phyloP scores from a whole-genome alignment of 768 basidiomycete genomes.

The Tephrocybe sp. region DNA sequence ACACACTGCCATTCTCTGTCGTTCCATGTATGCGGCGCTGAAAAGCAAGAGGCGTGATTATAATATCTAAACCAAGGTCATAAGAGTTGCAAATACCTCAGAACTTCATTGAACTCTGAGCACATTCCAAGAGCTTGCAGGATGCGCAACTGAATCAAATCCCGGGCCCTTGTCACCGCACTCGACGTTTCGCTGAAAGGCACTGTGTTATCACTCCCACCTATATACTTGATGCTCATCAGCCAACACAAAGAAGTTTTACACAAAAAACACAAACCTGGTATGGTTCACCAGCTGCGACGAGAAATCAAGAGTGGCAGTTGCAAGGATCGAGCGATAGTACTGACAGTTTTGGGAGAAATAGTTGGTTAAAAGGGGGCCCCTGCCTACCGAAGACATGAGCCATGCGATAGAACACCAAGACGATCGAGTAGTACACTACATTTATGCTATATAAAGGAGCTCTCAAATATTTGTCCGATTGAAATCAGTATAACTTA shows the following conservation, averaged over 20 bases:
- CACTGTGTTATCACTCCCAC: slow-evolving; percentile 71
- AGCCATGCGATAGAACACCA: neutral
- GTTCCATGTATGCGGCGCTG: slow-evolving; percentile 82
- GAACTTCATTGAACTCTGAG: slow-evolving; percentile 70
- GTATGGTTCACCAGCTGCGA: slow-evolving; percentile 76
- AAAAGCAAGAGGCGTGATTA: neutral
- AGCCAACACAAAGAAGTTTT: neutral
- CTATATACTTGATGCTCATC: slow-evolving; percentile 59
- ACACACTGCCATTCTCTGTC: slow-evolving; percentile 79
- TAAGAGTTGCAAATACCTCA: slow-evolving; percentile 41
- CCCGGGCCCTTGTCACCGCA: slow-evolving; percentile 58
- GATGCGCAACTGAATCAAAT: slow-evolving; percentile 59
- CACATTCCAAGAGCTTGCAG: slow-evolving; percentile 38
- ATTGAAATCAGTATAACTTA: slow-evolving; percentile 32
- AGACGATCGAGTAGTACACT: slow-evolving; percentile 9
- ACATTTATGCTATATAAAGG: slow-evolving; percentile 64
- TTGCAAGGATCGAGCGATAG: neutral
- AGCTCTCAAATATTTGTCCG: neutral
- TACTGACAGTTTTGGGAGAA: slow-evolving; percentile 82
- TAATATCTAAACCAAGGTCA: neutral
- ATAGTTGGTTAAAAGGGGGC: slow-evolving; percentile 72
- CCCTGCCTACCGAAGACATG: slow-evolving; percentile 51
- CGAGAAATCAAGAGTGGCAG: neutral
- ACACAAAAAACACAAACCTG: slow-evolving; percentile 43
- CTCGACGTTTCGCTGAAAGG: slow-evolving; percentile 58